Conservation (phyloP, 2,329 filamentous ascomycete genomes). For the Claviceps sp. region DNA sequence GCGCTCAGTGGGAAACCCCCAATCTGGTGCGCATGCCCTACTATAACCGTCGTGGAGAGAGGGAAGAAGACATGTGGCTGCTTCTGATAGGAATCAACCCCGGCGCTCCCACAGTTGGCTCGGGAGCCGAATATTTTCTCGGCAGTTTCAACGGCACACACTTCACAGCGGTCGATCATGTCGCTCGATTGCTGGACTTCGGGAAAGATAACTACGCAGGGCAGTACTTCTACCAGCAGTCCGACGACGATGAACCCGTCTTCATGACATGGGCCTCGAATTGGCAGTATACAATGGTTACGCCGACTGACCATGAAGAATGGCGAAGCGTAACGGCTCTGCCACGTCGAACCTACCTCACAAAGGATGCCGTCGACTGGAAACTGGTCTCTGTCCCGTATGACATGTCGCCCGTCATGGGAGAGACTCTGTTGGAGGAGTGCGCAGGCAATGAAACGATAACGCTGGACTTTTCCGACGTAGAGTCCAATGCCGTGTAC, state of each 20-base stretch:
- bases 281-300: slow-evolving; percentile 18
- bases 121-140: slow-evolving; percentile 38
- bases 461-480: slow-evolving; percentile 33
- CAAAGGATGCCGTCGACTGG: slow-evolving; percentile 34
- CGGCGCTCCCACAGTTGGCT: slow-evolving; percentile 42
- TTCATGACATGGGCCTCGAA: slow-evolving; percentile 21
- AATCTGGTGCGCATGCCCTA: slow-evolving; percentile 26
- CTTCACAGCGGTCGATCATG: too few relatives aligned
- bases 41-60: too few relatives aligned
- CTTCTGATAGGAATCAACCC: slow-evolving; percentile 42
- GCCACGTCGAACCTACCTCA: slow-evolving; percentile 36
- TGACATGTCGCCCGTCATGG: slow-evolving; percentile 33
- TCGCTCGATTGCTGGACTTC: too few relatives aligned
- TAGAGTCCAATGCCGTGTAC: slow-evolving; percentile 38
- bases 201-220: too few relatives aligned
- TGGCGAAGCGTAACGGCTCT: slow-evolving; percentile 21
- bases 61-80: slow-evolving; percentile 17
- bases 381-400: slow-evolving; percentile 20
- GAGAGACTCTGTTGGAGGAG: slow-evolving; percentile 27
- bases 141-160: too few relatives aligned
- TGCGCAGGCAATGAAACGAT: slow-evolving; percentile 34
- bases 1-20: slow-evolving; percentile 48
- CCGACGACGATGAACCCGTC: too few relatives aligned
- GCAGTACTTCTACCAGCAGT: too few relatives aligned
- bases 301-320: slow-evolving; percentile 17